These are phyloP conservation scores for Microascus cirrosus DNA, from an alignment of 2,329 filamentous ascomycete genomes.

Conservation along the genomic window DNA sequence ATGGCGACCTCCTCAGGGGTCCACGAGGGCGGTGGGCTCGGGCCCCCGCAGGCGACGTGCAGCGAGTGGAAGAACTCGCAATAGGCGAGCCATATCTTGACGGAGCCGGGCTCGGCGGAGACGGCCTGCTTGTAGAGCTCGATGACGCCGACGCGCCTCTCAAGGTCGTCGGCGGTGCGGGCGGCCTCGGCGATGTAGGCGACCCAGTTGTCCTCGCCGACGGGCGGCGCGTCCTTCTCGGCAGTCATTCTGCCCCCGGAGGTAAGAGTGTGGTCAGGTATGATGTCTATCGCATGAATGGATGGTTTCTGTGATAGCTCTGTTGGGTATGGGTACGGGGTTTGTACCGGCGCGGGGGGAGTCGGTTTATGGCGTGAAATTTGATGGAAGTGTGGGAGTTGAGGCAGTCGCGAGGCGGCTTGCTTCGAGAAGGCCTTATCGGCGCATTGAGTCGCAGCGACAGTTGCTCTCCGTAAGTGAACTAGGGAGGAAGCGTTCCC, in stretches of 20 bases:
- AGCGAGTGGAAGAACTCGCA: constrained; percentile 69
- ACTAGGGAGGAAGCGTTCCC: too few species aligned
- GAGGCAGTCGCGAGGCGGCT: neutral
- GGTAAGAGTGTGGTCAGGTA: constrained; percentile 1
- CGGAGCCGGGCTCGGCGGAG: constrained; percentile 59
- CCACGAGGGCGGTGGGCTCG: constrained; percentile 22
- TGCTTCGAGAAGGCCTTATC: too few species aligned
- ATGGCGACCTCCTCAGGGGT: constrained; percentile 57
- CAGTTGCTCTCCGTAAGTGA: too few species aligned
- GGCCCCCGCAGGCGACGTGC: constrained; percentile 26
- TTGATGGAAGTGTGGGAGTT: neutral
- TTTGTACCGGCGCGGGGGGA: neutral
- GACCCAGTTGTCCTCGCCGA: constrained; percentile 69
- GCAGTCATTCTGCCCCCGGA: neutral
- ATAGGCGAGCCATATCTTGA: constrained; percentile 66
- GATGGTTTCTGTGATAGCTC: neutral
- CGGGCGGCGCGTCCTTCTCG: constrained; percentile 25
- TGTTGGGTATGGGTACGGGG: neutral
- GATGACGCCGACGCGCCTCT: constrained; percentile 57
- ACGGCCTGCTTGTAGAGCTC: constrained; percentile 64
- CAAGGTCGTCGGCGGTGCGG: constrained; percentile 46
- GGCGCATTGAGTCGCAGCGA: too few species aligned
- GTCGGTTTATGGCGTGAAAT: neutral
- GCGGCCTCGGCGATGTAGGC: constrained; percentile 66
- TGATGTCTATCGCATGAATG: neutral